Base-by-base conservation (phyloP, 495 filamentous ascomycete genomes). In the Chaetomium fimeti region DNA sequence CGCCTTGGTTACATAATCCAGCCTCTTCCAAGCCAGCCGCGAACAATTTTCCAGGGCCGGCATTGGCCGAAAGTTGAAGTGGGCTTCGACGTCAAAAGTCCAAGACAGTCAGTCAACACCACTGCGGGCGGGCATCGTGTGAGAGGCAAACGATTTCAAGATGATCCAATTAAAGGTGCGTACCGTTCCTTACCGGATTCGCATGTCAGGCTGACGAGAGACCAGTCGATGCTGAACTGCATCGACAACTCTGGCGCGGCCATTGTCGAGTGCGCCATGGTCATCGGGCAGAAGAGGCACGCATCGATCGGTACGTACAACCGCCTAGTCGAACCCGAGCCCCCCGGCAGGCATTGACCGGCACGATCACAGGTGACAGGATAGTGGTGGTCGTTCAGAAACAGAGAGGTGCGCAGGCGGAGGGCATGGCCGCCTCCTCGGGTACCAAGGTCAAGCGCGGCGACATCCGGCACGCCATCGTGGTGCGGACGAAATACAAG, bases 201-300 rank as follows among this genome's bases (percentile, higher is more conserved):
- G 2, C 8, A 3, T 11, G 24, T 11, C 25, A 22, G 52, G 58
- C 70, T 75, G 36, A 68, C 69, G 40, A 29, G 12, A n/a, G 5
- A 27, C 24, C 74, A 99, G 95, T 91, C 93, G 78, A 90, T 99
- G 89, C 84, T 98, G 66, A 97, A 92, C 76, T 98, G 95, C 87
- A 97, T 99, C 87, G 95, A 99, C 88, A 99, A 99, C 84, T 97
- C 95, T 56, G 95, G 95, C 74, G 95, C 95, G 71, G 93, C 95
- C 64, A 79, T 99, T 68, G 95, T 98, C 79, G 95, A 99, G 79
- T 99, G 95, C 79, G 89, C 90, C 72, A 87, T 91, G 74, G 90
- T 98, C 53, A 77, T 98, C 68, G 90, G 89, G 74, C 93, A 93
- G 85, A 96, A 97, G 79, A 82, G 89, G 62, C 83, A 88, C 65